Percentiles rank a stretch among this genome's conserved stretches.
phyloP scores from a whole-genome alignment of 768 basidiomycete genomes.

The Trametes cingulata region DNA sequence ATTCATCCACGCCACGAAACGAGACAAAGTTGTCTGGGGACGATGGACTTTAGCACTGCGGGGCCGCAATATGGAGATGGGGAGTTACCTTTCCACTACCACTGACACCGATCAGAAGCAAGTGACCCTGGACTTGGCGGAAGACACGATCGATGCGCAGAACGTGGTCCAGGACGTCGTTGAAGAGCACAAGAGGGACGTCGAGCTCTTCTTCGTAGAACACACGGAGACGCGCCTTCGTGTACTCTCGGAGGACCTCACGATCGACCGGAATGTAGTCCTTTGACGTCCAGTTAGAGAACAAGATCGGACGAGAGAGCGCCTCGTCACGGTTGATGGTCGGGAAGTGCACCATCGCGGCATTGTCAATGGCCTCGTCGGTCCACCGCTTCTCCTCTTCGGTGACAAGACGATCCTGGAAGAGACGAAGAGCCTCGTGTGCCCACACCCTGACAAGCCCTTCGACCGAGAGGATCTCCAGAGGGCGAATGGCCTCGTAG shows the following conservation, averaged over 20 bases:
- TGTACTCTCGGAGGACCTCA: conserved; percentile 91
- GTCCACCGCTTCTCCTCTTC: conserved; percentile 96
- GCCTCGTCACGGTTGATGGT: conserved; percentile 89
- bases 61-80: no score
- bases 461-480: conserved; percentile 92
- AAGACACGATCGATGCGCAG: conserved; percentile 98
- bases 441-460: conserved; percentile 98
- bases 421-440: conserved; percentile 94
- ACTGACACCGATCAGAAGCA: conserved; percentile 95
- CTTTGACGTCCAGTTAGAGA: conserved; percentile 99
- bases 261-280: conserved; percentile 95
- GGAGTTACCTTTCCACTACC: conserved; percentile 91
- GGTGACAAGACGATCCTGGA: conserved; percentile 94
- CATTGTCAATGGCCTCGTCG: conserved; percentile 83
- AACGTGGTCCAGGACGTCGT: conserved; percentile 97
- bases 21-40: conserved; percentile 87
- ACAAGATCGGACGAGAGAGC: conserved; percentile 85
- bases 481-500: conserved; percentile 92
- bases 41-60: conserved; percentile 21
- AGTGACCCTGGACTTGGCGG: conserved; percentile 96
- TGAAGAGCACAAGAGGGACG: conserved; percentile 96
- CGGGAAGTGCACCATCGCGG: conserved; percentile 89
- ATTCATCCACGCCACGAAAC: conserved; percentile 99
- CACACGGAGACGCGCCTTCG: conserved; percentile 93
- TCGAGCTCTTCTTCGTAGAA: conserved; percentile 99